These are phyloP conservation scores for Flagelloscypha sp. DNA, from an alignment of 768 basidiomycete species.

Conservation along the genomic window DNA sequence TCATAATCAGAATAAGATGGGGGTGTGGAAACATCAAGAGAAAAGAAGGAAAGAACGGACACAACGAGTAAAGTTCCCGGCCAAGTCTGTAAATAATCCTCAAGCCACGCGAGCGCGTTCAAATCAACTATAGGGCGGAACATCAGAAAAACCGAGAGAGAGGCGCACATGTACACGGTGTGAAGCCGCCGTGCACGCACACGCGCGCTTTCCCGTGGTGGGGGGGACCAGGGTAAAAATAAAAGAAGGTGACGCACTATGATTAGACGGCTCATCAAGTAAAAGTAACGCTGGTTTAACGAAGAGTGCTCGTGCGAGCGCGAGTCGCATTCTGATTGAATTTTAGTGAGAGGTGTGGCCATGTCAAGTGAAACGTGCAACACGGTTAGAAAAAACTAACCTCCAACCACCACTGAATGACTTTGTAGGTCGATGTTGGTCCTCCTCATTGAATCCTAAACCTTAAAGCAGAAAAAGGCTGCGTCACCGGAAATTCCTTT, in stretches of 20 bases:
- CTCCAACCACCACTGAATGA: slow-evolving; percentile 97
- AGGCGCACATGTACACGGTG: no score
- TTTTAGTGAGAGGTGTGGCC: no score
- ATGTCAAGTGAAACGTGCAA: no score
- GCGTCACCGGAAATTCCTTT: background rate
- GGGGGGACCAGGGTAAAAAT: no score
- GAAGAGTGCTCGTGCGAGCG: slow-evolving; percentile 90
- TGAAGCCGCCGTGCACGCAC: no score
- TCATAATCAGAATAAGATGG: slow-evolving; percentile 3
- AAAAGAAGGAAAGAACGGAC: slow-evolving; percentile 33
- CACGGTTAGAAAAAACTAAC: slow-evolving; percentile 28
- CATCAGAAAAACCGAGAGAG: slow-evolving; percentile 1
- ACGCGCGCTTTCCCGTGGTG: no score
- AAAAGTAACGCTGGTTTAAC: slow-evolving; percentile 84
- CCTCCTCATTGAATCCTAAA: slow-evolving; percentile 83
- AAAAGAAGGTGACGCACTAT: slow-evolving; percentile 47
- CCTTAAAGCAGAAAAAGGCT: slow-evolving; percentile 33
- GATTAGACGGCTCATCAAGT: slow-evolving; percentile 94
- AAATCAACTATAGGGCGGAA: slow-evolving; percentile 55
- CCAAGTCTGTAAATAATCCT: slow-evolving; percentile 97
- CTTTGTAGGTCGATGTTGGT: slow-evolving; percentile 76
- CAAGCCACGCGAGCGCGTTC: slow-evolving; percentile 95
- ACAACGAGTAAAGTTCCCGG: slow-evolving; percentile 86
- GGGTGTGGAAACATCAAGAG: slow-evolving; percentile 2
- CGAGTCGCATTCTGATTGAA: slow-evolving; percentile 83